Base-by-base conservation (phyloP, 1,139 yeast genomes). In the Candida gigantensis region DNA sequence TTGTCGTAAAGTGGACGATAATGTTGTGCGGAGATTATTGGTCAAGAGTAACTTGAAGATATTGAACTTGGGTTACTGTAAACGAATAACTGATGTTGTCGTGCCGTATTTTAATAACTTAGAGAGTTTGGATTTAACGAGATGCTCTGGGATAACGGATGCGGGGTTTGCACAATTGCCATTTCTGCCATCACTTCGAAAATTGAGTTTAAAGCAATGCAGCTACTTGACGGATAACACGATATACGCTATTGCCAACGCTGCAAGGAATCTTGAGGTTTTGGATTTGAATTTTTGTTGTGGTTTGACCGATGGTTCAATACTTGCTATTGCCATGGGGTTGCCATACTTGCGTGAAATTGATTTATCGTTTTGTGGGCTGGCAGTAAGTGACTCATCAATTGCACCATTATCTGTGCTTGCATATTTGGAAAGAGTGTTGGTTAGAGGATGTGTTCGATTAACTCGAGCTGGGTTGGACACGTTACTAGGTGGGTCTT, bases 111-210 rank as follows among this genome's bases (percentile, higher is more conserved):
- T 84, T 42, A 71, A 69, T 17, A 64, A 82, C 35, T 59, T 84
- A 31, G 79, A 72, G 40, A 61, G 72, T 30, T 65, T 84, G 47
- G 81, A 83, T 48, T 60, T 84, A 39, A 80, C 90, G 1, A 66
- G 94, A 41, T 84, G 94, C 53, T 84, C 90, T 8, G 78, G 88
- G 2, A 81, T 84, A 27, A 82, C 90, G 2, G 92, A 84, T 56
- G 68, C 71, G 31, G 92, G 92, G 1, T 84, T 83, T 53, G 71
- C 77, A 17, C 73, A 68, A 47, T 82, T 84, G 47, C 74, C 81
- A 1, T 68, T 70, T 21, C 58, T 84, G 48, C 74, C 81, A 1
- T 68, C 70, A 19, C 58, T 84, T 47, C 68, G 61, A 40, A 68
- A 65, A 36, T 60, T 84, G 34, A 71, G 78, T 14, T 59, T 84